phyloP scores from a whole-genome alignment of 768 basidiomycete species.

The Astraeus odoratus region DNA sequence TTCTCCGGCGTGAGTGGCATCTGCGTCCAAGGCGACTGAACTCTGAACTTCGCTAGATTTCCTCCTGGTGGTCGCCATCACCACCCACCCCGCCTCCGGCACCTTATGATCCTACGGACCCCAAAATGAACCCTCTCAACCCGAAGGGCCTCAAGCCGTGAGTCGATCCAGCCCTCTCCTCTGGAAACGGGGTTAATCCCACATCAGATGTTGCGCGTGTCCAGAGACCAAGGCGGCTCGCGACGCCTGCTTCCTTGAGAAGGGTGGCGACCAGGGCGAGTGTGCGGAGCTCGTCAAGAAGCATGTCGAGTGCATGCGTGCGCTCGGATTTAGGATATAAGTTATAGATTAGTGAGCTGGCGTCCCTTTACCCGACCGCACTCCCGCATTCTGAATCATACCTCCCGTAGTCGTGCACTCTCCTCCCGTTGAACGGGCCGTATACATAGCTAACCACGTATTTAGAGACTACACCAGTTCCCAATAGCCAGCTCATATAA shows the following conservation, averaged over 20 bases:
- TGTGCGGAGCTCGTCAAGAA: constrained; percentile 75
- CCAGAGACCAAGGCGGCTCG: constrained; percentile 88
- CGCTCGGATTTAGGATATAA: constrained; percentile 81
- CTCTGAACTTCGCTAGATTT: constrained; percentile 30
- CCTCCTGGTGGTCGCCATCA: constrained; percentile 50
- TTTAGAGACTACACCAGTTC: background rate
- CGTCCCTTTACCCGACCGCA: background rate
- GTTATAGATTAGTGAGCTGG: background rate
- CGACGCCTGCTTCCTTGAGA: constrained; percentile 88
- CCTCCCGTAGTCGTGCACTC: background rate
- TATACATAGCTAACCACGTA: background rate
- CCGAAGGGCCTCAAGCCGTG: constrained; percentile 95
- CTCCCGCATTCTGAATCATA: background rate
- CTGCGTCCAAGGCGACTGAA: background rate
- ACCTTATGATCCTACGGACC: constrained; percentile 66
- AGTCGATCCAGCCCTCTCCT: constrained; percentile 22
- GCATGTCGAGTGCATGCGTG: constrained; percentile 88
- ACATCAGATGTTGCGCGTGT: constrained; percentile 88
- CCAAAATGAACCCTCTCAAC: constrained; percentile 82
- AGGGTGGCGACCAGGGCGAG: constrained; percentile 60
- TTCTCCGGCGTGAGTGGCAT: constrained; percentile 32
- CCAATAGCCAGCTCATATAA: background rate
- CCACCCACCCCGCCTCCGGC: constrained; percentile 23
- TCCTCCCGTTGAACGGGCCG: no score
- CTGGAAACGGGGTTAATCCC: background rate